phyloP scores from a whole-genome alignment of 352 stramenopile species.

The Elongisporangium undulatum region DNA sequence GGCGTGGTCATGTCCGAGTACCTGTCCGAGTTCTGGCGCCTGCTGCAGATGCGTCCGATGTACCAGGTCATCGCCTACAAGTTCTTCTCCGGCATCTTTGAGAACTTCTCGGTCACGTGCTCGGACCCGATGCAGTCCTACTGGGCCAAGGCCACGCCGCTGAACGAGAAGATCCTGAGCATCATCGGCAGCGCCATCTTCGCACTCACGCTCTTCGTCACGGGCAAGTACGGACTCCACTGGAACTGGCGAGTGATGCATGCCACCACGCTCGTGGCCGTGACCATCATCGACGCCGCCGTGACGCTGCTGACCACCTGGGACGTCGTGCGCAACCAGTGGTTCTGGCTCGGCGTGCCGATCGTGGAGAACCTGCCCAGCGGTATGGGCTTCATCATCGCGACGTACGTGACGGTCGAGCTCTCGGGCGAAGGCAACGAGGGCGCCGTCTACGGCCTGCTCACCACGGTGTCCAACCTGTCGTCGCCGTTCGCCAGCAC shows the following conservation, averaged over 20 bases:
- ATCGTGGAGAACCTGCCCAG: slow-evolving; percentile 25
- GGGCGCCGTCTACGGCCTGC: slow-evolving; percentile 29
- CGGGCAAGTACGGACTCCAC: slow-evolving; percentile 27
- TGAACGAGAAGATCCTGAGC: slow-evolving; percentile 23
- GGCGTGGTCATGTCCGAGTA: slow-evolving; percentile 30
- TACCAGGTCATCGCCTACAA: slow-evolving; percentile 49
- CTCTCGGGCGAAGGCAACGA: slow-evolving; percentile 38
- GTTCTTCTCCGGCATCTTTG: slow-evolving; percentile 36
- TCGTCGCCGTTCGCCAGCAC: slow-evolving; percentile 29
- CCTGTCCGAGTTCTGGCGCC: slow-evolving; percentile 24
- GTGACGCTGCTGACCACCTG: slow-evolving; percentile 27
- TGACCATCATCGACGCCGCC: slow-evolving; percentile 22
- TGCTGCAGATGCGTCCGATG: slow-evolving; percentile 33
- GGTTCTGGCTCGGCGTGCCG: slow-evolving; percentile 35
- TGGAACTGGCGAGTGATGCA: slow-evolving; percentile 36
- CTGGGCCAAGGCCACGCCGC: slow-evolving; percentile 23
- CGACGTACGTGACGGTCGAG: slow-evolving; percentile 39
- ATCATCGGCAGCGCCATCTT: slow-evolving; percentile 10
- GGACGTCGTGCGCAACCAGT: slow-evolving; percentile 38
- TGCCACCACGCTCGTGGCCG: slow-evolving; percentile 18
- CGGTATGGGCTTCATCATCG: slow-evolving; percentile 32
- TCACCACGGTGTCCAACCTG: slow-evolving; percentile 38
- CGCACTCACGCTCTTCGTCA: slow-evolving; percentile 16
- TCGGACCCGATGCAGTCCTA: slow-evolving; percentile 28
- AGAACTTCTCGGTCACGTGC: slow-evolving; percentile 25